Conservation (phyloP, 306 rosid species). For the Sicyos edulis region DNA sequence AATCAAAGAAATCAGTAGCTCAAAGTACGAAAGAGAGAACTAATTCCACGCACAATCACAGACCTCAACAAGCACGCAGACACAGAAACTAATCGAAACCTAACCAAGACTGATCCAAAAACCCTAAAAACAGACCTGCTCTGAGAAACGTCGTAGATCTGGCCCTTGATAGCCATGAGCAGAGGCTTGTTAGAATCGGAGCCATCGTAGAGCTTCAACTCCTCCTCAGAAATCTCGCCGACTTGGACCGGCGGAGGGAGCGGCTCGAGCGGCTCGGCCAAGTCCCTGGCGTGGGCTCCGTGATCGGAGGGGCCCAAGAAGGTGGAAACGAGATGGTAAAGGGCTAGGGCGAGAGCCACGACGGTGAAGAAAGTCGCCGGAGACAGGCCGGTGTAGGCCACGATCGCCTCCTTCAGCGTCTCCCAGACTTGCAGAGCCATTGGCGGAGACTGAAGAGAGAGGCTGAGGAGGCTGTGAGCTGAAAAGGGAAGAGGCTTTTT, state of each 20-base stretch:
- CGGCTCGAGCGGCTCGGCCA: slow-evolving; percentile 50
- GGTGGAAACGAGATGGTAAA: slow-evolving; percentile 50
- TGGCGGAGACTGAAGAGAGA: not conserved
- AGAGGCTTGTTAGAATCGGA: slow-evolving; percentile 61
- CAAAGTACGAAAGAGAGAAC: too few relatives aligned
- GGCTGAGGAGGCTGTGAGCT: not conserved
- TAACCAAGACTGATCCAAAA: not conserved
- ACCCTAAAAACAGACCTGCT: slow-evolving; percentile 48
- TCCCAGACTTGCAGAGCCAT: slow-evolving; percentile 91
- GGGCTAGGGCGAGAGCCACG: slow-evolving; percentile 47
- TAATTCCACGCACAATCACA: too few relatives aligned
- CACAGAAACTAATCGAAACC: not conserved
- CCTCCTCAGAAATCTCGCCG: slow-evolving; percentile 76
- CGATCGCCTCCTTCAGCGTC: slow-evolving; percentile 68
- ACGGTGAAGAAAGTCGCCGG: slow-evolving; percentile 78
- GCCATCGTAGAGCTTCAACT: slow-evolving; percentile 66
- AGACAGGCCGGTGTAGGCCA: slow-evolving; percentile 74
- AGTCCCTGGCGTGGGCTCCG: slow-evolving; percentile 17
- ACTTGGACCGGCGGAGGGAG: slow-evolving; percentile 82
- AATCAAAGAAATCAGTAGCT: too few relatives aligned
- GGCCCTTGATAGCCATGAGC: slow-evolving; percentile 94
- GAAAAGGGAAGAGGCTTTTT: not conserved
- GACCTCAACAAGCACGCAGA: not conserved
- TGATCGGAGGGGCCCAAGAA: slow-evolving; percentile 44
- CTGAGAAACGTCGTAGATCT: slow-evolving; percentile 95